Percentiles rank a stretch among this genome's conserved stretches.
Evolutionary conservation across 331 rosid genomes (phyloP).

Genomic region (Malus hybrid): DNA sequence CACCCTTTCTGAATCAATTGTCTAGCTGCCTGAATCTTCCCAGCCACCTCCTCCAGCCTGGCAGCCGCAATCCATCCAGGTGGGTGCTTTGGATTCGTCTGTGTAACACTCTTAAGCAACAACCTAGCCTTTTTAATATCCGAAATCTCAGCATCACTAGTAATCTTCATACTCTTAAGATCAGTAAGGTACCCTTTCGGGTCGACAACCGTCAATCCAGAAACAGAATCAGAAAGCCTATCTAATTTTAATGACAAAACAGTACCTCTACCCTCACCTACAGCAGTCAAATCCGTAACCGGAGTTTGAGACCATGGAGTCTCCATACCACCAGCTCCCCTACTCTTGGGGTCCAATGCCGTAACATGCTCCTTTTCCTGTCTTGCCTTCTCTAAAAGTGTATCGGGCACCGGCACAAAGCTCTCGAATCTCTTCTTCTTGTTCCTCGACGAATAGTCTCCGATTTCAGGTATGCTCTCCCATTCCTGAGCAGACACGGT

Average conservation of each 20-base stretch:
- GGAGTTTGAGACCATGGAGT: conserved; percentile 83
- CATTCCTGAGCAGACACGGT: conserved; percentile 61
- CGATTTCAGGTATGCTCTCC: conserved; percentile 72
- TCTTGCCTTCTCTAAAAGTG: conserved; percentile 81
- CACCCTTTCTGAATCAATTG: conserved; percentile 75
- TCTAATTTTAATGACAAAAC: conserved; percentile 70
- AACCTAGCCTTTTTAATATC: conserved; percentile 80
- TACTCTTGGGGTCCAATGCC: conserved; percentile 76
- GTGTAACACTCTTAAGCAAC: conserved; percentile 76
- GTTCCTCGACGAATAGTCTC: conserved; percentile 69
- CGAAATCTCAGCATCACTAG: conserved; percentile 82
- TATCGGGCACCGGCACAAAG: conserved; percentile 84
- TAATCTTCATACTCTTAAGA: conserved; percentile 76
- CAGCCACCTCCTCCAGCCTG: conserved; percentile 73
- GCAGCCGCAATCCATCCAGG: conserved; percentile 89
- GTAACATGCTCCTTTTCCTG: conserved; percentile 86
- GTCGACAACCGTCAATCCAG: conserved; percentile 76
- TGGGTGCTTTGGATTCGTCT: conserved; percentile 77
- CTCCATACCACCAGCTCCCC: conserved; percentile 59
- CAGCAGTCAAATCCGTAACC: conserved; percentile 82
- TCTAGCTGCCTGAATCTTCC: conserved; percentile 70
- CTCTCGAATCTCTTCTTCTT: conserved; percentile 86
- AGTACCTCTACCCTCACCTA: conserved; percentile 84
- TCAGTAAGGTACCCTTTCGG: conserved; percentile 78
- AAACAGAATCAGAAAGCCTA: conserved; percentile 69